Conservation (phyloP, 2,329 filamentous ascomycete species). For the Thelonectria blattea region DNA sequence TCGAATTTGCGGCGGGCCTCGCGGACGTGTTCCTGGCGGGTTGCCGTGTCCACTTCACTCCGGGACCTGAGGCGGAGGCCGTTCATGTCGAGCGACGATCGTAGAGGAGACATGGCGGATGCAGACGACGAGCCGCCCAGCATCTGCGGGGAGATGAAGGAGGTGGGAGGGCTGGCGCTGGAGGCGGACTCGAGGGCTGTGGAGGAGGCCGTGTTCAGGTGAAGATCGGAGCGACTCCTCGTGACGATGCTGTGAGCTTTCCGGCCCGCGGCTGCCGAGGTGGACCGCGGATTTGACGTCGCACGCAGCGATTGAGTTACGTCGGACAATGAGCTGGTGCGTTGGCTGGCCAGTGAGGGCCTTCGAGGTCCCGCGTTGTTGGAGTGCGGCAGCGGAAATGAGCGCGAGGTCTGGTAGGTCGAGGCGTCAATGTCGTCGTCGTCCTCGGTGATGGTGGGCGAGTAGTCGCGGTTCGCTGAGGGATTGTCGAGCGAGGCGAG, state of each 20-base stretch:
- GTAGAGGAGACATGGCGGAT: conserved; percentile 57
- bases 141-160: conserved; percentile 35
- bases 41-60: conserved; percentile 63
- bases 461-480: conserved; percentile 55
- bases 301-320: conserved; percentile 38
- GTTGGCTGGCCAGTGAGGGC: conserved; percentile 43
- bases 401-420: conserved; percentile 26
- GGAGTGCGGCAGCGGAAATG: conserved; percentile 29
- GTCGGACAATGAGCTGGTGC: conserved; percentile 44
- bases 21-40: conserved; percentile 62
- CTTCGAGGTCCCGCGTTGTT: conserved; percentile 35
- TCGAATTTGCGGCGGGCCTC: conserved; percentile 68
- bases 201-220: conserved; percentile 42
- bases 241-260: conserved; percentile 44
- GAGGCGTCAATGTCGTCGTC: conserved; percentile 49
- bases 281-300: conserved; percentile 38
- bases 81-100: conserved; percentile 62
- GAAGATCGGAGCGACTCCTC: conserved; percentile 56
- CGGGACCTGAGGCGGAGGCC: conserved; percentile 66
- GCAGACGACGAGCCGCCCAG: conserved; percentile 40
- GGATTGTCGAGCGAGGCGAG: conserved; percentile 56
- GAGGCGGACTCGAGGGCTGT: conserved; percentile 35
- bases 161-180: conserved; percentile 39
- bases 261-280: conserved; percentile 44
- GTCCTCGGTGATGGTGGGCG: conserved; percentile 61